phyloP scores from a whole-genome alignment of 1,139 yeast genomes.

The Blastobotrys elegans region DNA sequence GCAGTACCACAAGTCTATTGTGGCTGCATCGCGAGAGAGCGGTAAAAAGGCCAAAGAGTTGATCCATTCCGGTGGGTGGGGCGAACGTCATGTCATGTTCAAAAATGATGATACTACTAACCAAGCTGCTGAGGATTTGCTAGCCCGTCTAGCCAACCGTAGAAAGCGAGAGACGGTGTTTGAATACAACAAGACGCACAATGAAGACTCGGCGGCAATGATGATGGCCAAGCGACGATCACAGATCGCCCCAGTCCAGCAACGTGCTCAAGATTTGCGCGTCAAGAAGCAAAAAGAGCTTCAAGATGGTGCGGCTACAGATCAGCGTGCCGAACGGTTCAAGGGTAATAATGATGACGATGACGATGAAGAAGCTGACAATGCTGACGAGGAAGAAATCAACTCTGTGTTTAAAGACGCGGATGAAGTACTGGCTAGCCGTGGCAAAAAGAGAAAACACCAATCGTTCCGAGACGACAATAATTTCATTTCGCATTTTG shows the following conservation, averaged over 20 bases:
- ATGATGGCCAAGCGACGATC: constrained; percentile 82
- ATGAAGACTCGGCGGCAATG: constrained; percentile 62
- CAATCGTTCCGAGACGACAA: constrained; percentile 65
- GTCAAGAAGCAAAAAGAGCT: constrained; percentile 38
- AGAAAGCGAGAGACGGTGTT: constrained; percentile 77
- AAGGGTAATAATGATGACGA: constrained; percentile 7
- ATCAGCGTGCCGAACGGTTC: constrained; percentile 16
- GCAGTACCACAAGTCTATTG: constrained; percentile 77
- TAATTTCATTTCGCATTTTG: constrained; percentile 84
- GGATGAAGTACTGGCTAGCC: constrained; percentile 7
- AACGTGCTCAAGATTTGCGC: constrained; percentile 66
- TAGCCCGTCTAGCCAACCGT: constrained; percentile 66
- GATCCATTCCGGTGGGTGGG: constrained; percentile 66
- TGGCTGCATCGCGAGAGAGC: constrained; percentile 80
- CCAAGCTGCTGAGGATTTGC: constrained; percentile 64
- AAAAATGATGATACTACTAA: constrained; percentile 48
- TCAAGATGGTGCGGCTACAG: constrained; percentile 38
- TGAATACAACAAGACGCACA: constrained; percentile 51
- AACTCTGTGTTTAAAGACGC: constrained; percentile 26
- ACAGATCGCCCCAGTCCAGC: constrained; percentile 84
- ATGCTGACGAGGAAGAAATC: constrained; percentile 32
- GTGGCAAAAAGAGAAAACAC: constrained; percentile 20
- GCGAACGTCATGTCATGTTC: constrained; percentile 73
- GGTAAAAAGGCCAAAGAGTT: constrained; percentile 81
- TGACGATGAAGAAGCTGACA: constrained; percentile 19